A percentile compares a stretch with the other conserved stretches of the same genome.
These are phyloP conservation scores for Rhodosporidiobolus sp. DNA, from an alignment of 768 basidiomycete genomes.

Conservation along the genomic window DNA sequence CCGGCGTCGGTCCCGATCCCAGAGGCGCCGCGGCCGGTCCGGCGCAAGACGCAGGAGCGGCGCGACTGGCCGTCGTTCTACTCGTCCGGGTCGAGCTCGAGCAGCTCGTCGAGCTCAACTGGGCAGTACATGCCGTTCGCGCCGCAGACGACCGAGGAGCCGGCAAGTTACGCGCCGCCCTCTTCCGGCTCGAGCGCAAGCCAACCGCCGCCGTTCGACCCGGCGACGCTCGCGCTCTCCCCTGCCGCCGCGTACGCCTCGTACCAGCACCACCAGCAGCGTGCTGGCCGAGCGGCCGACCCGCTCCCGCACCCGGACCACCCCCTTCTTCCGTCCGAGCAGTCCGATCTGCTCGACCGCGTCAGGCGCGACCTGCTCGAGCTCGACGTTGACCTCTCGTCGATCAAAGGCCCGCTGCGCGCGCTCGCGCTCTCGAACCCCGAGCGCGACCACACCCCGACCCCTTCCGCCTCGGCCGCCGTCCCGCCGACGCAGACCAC, in stretches of 20 bases:
- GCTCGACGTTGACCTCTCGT: slow-evolving; percentile 27
- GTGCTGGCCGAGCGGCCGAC: too few relatives aligned
- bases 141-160: slow-evolving; percentile 1
- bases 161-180: background rate
- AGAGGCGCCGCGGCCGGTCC: slow-evolving; percentile 16
- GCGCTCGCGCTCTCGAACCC: slow-evolving; percentile 7
- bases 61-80: slow-evolving; percentile 30
- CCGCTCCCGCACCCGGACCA: slow-evolving; percentile 27
- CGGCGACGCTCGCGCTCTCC: slow-evolving; percentile 12
- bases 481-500: background rate
- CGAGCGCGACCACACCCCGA: slow-evolving; percentile 26
- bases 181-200: background rate
- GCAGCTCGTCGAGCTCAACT: slow-evolving; percentile 14
- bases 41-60: slow-evolving; percentile 31
- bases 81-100: slow-evolving; percentile 13
- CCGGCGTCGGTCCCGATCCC: slow-evolving; percentile 14
- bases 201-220: slow-evolving; percentile 6
- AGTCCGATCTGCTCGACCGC: slow-evolving; percentile 33
- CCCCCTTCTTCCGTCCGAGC: slow-evolving; percentile 32
- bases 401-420: slow-evolving; percentile 35
- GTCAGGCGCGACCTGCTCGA: slow-evolving; percentile 31
- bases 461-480: background rate
- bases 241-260: background rate
- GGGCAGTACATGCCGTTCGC: background rate
- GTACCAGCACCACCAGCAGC: slow-evolving; percentile 1